phyloP scores from a whole-genome alignment of 1,139 yeast species.

The Geotrichum cucujoidarum region DNA sequence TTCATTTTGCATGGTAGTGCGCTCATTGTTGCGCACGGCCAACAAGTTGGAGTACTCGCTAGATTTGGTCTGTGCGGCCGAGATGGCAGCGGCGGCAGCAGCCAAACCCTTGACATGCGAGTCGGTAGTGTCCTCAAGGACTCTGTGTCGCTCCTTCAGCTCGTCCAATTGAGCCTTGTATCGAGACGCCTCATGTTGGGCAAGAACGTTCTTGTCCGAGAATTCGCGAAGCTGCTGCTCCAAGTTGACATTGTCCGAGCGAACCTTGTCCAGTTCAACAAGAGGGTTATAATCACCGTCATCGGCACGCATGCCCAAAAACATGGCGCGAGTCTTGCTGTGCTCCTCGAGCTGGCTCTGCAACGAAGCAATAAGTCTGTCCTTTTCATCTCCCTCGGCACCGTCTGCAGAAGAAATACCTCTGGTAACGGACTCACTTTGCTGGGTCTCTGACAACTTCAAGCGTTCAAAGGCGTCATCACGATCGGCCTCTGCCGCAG shows the following conservation, averaged over 20 bases:
- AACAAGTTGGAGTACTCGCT: constrained; percentile 26
- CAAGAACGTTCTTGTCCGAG: constrained; percentile 26
- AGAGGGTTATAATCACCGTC: neutral
- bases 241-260: constrained; percentile 23
- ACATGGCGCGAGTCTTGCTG: neutral
- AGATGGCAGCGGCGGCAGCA: constrained; percentile 31
- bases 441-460: constrained; percentile 12
- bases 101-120: constrained; percentile 30
- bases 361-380: neutral
- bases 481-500: constrained; percentile 28
- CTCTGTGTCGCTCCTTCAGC: constrained; percentile 20
- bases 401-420: neutral
- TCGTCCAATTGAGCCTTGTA: constrained; percentile 24
- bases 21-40: constrained; percentile 24
- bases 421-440: neutral
- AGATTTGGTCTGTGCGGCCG: constrained; percentile 29
- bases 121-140: constrained; percentile 28
- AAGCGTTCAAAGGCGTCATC: constrained; percentile 23
- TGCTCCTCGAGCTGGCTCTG: neutral
- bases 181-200: constrained; percentile 27
- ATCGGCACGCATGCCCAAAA: neutral
- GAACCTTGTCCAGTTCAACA: constrained; percentile 14
- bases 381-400: neutral
- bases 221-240: constrained; percentile 29
- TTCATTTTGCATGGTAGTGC: constrained; percentile 24